These are phyloP conservation scores for Brassica cretica DNA, from an alignment of 345 rosid genomes.

Conservation along the genomic window DNA sequence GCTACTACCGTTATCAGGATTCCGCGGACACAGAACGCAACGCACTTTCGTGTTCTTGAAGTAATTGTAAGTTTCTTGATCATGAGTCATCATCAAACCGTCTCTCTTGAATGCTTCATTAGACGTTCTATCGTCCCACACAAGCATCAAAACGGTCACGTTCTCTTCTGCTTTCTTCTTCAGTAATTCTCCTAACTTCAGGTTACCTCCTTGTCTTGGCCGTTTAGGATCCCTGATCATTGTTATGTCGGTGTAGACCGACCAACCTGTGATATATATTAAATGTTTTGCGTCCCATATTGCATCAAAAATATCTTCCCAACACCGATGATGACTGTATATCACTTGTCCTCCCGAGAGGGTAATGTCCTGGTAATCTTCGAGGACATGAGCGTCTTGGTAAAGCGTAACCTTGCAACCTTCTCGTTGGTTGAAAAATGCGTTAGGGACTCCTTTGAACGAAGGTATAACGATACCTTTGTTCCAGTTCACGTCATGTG, in stretches of 20 bases:
- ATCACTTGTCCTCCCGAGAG: slow-evolving; percentile 15
- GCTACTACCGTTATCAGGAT: slow-evolving; percentile 49
- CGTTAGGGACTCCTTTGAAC: slow-evolving; percentile 53
- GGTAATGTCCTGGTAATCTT: slow-evolving; percentile 37
- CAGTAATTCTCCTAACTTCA: slow-evolving; percentile 58
- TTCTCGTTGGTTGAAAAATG: slow-evolving; percentile 58
- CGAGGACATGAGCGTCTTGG: slow-evolving; percentile 72
- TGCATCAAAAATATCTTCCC: slow-evolving; percentile 81
- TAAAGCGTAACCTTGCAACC: slow-evolving; percentile 73
- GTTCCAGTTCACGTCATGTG: slow-evolving; percentile 50
- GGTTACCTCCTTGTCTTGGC: slow-evolving; percentile 31
- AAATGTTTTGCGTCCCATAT: slow-evolving; percentile 57
- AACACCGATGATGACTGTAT: slow-evolving; percentile 56
- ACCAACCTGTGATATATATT: slow-evolving; percentile 84
- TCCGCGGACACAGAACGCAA: slow-evolving; percentile 67
- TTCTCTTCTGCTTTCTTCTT: slow-evolving; percentile 64
- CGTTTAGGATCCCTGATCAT: slow-evolving; percentile 60
- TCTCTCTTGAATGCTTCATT: slow-evolving; percentile 43
- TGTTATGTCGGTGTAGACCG: slow-evolving; percentile 54
- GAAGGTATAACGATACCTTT: slow-evolving; percentile 41
- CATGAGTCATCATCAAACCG: slow-evolving; percentile 84
- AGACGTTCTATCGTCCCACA: slow-evolving; percentile 86
- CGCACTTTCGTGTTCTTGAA: slow-evolving; percentile 58
- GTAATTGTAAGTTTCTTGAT: slow-evolving; percentile 55
- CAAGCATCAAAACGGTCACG: slow-evolving; percentile 62